Percentiles rank a stretch among this genome's conserved stretches.
phyloP scores from a whole-genome alignment of 345 rosid genomes.

The Abelmoschus esculentus region DNA sequence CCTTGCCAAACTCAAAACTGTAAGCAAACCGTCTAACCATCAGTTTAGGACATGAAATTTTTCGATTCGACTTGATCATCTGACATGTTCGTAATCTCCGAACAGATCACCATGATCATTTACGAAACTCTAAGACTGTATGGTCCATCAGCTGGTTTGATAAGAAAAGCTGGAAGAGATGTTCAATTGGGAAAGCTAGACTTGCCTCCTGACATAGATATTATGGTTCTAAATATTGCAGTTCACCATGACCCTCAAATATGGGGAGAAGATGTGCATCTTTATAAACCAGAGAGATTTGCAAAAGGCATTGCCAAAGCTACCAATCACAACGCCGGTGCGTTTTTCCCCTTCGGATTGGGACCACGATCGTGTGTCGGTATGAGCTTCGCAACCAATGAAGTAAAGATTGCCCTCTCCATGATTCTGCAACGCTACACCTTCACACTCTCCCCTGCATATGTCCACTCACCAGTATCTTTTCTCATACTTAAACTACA shows the following conservation, averaged over 20 bases:
- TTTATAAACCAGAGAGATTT: not conserved
- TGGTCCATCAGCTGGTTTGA: not conserved
- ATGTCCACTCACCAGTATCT: not conserved
- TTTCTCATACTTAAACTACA: not conserved
- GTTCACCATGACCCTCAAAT: not conserved
- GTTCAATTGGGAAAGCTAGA: not conserved
- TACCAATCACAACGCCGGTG: not conserved
- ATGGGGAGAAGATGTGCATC: not conserved
- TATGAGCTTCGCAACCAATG: not conserved
- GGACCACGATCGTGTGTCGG: not conserved
- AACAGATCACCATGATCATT: not conserved
- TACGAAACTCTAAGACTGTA: not conserved
- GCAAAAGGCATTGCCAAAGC: not conserved
- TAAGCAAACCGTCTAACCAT: not conserved
- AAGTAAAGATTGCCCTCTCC: not conserved
- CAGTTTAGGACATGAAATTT: too few species aligned
- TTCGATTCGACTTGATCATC: too few species aligned
- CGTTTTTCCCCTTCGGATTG: not conserved
- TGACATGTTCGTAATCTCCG: not conserved
- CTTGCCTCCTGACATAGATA: not conserved
- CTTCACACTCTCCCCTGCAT: not conserved
- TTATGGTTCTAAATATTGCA: not conserved
- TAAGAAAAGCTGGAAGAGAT: not conserved
- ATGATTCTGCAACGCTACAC: not conserved
- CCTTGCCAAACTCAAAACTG: not conserved